A percentile compares a stretch with the other conserved stretches of the same genome.
These are phyloP conservation scores for Leccinum pellstonianum DNA, from an alignment of 768 basidiomycete genomes.

Conservation along the genomic window DNA sequence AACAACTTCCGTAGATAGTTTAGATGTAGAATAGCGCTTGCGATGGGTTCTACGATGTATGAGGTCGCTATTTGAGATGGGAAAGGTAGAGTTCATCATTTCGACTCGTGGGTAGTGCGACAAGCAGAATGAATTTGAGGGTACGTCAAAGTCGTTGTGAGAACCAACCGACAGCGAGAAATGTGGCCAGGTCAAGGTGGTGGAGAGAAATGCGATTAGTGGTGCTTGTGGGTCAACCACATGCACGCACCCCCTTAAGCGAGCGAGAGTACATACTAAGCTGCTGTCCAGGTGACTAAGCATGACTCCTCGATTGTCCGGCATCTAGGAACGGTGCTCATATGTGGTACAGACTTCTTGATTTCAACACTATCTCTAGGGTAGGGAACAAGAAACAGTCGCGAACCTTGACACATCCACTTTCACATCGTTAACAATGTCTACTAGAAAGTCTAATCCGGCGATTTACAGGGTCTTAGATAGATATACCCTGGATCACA, in stretches of 20 bases:
- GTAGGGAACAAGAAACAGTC: not conserved
- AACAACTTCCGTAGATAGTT: constrained; percentile 66
- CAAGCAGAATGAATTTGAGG: not conserved
- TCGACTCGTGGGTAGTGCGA: not conserved
- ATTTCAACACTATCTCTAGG: not conserved
- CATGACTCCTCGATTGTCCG: constrained; percentile 5
- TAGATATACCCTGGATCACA: constrained; percentile 13
- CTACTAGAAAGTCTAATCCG: not conserved
- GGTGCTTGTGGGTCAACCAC: not conserved
- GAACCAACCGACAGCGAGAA: constrained; percentile 7
- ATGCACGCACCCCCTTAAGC: not conserved
- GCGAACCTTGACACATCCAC: not conserved
- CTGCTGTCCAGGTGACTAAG: constrained; percentile 22
- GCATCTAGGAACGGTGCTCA: not conserved
- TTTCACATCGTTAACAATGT: not conserved
- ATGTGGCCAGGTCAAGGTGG: constrained; percentile 8
- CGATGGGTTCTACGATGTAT: constrained; percentile 43
- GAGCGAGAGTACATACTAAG: not conserved
- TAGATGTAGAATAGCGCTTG: constrained; percentile 55
- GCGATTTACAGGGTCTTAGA: constrained; percentile 8
- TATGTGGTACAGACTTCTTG: not conserved
- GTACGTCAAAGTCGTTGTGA: constrained; percentile 17
- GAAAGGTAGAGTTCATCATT: constrained; percentile 21
- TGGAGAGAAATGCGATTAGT: constrained; percentile 3
- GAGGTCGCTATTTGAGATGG: constrained; percentile 10